A percentile compares a stretch with the other conserved stretches of the same genome.
phyloP scores from a whole-genome alignment of 208 protist species.

The Acanthamoeba triangularis region DNA sequence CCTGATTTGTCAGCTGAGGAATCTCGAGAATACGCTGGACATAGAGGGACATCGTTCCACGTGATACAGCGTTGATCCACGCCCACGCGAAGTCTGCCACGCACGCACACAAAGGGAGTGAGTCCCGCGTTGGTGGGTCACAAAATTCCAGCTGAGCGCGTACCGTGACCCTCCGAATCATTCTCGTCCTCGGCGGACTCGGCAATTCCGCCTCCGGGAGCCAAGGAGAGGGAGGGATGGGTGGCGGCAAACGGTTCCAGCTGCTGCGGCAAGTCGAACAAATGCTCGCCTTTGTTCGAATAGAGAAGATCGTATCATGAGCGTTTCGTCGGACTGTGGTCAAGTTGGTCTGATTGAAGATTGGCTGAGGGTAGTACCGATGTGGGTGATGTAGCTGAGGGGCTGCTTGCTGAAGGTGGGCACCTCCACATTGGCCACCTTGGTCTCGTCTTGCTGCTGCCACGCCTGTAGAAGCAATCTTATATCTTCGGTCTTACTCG shows the following conservation, averaged over 20 bases:
- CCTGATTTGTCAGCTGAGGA: conserved; percentile 19
- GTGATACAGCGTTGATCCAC: conserved; percentile 46
- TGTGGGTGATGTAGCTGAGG: conserved; percentile 46
- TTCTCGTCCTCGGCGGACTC: background rate
- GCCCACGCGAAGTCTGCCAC: conserved; percentile 49
- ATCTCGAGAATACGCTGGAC: conserved; percentile 73
- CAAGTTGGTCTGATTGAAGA: background rate
- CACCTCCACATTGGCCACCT: conserved; percentile 35
- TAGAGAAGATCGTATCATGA: background rate
- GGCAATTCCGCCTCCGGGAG: background rate
- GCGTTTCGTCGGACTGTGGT: background rate
- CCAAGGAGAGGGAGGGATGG: conserved; percentile 20
- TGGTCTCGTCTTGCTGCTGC: conserved; percentile 28
- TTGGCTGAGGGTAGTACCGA: background rate
- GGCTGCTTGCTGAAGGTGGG: conserved; percentile 67
- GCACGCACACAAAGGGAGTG: too few species aligned
- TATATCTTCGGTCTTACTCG: too few species aligned
- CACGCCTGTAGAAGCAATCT: background rate
- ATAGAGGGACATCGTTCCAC: conserved; percentile 69
- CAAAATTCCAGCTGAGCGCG: background rate
- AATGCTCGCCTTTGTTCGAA: conserved; percentile 9
- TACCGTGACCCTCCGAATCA: conserved; percentile 16
- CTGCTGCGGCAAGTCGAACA: conserved; percentile 70
- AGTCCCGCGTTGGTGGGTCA: background rate
- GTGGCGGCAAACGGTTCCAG: conserved; percentile 68